These are phyloP conservation scores for Neurospora sp. DNA, from an alignment of 495 filamentous ascomycete species.

Conservation along the genomic window DNA sequence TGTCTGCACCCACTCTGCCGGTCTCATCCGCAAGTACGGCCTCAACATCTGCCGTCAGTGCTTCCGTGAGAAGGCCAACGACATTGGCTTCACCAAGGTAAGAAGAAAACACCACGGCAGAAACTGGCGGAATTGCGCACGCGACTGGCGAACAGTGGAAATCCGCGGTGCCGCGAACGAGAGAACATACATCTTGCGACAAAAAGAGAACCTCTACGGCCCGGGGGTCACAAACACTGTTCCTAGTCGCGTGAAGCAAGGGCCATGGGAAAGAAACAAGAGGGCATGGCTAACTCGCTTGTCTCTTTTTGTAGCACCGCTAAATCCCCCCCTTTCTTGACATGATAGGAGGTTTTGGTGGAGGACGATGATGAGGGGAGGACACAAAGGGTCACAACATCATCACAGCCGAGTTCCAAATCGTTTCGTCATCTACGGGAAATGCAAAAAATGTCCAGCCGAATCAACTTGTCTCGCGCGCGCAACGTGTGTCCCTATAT, in stretches of 20 bases:
- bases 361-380: constrained; percentile 2
- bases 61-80: constrained; percentile 92
- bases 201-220: background rate
- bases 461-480: background rate
- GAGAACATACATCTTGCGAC: background rate
- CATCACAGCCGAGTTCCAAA: background rate
- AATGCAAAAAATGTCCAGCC: background rate
- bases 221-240: background rate
- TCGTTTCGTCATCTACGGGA: constrained; percentile 1
- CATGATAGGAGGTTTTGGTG: background rate
- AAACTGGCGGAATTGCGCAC: background rate
- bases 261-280: background rate
- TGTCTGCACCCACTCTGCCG: constrained; percentile 88
- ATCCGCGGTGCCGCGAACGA: background rate
- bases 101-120: constrained; percentile 10
- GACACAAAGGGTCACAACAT: background rate
- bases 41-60: constrained; percentile 99
- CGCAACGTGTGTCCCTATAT: background rate
- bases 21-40: constrained; percentile 98
- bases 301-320: constrained; percentile 16
- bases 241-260: background rate
- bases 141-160: background rate
- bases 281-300: constrained; percentile 3
- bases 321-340: constrained; percentile 11
- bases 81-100: constrained; percentile 99